Base-by-base conservation (phyloP, 805 yeast genomes). In the Ogataea degrootiae region DNA sequence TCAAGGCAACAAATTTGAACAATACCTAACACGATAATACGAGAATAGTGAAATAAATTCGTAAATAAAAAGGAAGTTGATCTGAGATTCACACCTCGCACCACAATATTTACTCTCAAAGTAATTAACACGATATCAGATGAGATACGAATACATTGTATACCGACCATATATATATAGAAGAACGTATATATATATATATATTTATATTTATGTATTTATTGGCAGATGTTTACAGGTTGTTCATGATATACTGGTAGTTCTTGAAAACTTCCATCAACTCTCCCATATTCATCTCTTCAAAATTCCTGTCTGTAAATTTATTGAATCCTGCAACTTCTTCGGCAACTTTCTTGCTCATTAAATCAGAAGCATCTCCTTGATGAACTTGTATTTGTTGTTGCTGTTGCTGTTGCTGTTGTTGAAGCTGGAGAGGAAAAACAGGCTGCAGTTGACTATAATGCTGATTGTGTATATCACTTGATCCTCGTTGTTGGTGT, bases 241-340 rank as follows among this genome's bases (percentile, higher is more conserved):
- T 34, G 19, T 53, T 46, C 53, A 61, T 47, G 12, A 67, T 50
- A n/a, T 39, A 53, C 37, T 58, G 62, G 44, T 65, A 67, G 34
- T 55, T 58, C 35, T 56, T 50, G 42, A 57, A 61, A 52, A 67
- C 49, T 39, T 62, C 61, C 31, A 42, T 47, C 37, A 67, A 49
- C 35, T 67, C 70, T 12, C 44, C 40, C 15, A 67, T 44, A 3
- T 56, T 52, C 52, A 67, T 47, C 29, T 65, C 63, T 4, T 60
- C 64, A 49, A 67, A 67, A 5, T 50, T 45, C 38, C 54, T 57
- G 29, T 45, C 46, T 22, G 53, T 57, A 47, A 60, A 60, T 39
- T 52, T 50, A 12, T 52, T 52, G 15, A 55, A 44, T 17, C 44
- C 43, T 3, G 51, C 45, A 8, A 51, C 31, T 4, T 57, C 57